Conservation (phyloP, 83 land plant species). For the Picea abies region DNA sequence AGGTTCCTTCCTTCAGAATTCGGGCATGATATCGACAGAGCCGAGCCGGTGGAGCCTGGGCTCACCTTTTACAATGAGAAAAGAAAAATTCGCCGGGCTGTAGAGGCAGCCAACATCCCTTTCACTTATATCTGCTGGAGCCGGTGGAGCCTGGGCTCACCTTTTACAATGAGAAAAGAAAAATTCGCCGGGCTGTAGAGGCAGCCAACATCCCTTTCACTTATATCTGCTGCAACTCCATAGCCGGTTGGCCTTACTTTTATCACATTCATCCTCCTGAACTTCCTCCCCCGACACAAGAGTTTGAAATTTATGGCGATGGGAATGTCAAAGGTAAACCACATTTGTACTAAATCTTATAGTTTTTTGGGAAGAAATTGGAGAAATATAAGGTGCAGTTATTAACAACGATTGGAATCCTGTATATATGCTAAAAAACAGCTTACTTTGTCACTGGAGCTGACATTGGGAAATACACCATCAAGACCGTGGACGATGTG, state of each 20-base stretch:
- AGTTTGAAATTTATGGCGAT: conserved; percentile 15
- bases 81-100: conserved; percentile 9
- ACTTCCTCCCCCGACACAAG: conserved; percentile 5
- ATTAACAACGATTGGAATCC: too few relatives aligned
- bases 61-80: conserved; percentile 1
- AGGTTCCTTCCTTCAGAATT: conserved; percentile 15
- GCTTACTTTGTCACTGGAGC: conserved; percentile 1
- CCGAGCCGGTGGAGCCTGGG: conserved; percentile 1
- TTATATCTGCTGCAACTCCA: conserved; percentile 17
- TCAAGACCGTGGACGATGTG: conserved; percentile 9
- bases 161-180: conserved; percentile 8
- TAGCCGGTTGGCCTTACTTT: conserved; percentile 11
- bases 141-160: not conserved
- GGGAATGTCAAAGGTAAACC: conserved; percentile 19
- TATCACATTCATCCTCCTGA: conserved; percentile 16
- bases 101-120: conserved; percentile 15
- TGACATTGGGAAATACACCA: conserved; percentile 18
- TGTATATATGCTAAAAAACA: not conserved
- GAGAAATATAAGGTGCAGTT: too few relatives aligned
- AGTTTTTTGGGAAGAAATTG: too few relatives aligned
- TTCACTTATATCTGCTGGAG: conserved; percentile 11
- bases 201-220: conserved; percentile 15
- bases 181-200: conserved; percentile 13
- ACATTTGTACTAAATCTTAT: too few relatives aligned
- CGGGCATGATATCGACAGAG: conserved; percentile 2